Evolutionary conservation across 176 grass and related monocot genomes (phyloP).

Genomic region (Oryza officinalis): DNA sequence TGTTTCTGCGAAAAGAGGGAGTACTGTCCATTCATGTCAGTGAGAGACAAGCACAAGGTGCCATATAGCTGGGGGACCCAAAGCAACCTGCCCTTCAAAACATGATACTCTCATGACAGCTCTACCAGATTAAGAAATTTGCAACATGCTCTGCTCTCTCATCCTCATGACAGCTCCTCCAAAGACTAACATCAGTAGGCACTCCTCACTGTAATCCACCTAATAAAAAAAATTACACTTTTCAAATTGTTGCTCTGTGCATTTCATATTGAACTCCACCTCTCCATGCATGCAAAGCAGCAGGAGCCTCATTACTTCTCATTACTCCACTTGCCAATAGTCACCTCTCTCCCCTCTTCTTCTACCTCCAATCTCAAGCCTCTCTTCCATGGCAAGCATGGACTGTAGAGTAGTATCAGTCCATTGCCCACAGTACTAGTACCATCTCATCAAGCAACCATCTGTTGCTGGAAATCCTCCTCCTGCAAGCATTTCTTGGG

Average conservation of each 20-base stretch:
- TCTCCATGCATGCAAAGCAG: conserved; percentile 55
- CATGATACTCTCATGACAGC: conserved; percentile 30
- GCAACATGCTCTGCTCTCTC: conserved; percentile 16
- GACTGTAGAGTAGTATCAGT: background rate
- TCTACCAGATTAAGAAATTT: conserved; percentile 2
- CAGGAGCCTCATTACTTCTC: conserved; percentile 42
- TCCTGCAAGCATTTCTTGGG: background rate
- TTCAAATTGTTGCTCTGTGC: background rate
- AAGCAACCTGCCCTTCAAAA: background rate
- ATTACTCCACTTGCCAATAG: conserved; percentile 35
- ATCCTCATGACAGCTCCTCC: conserved; percentile 39
- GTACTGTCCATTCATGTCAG: background rate
- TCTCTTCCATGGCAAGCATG: background rate
- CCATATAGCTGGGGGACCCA: conserved; percentile 1
- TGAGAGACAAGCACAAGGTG: background rate
- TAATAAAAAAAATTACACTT: background rate
- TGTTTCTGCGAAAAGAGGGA: background rate
- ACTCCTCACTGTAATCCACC: conserved; percentile 27
- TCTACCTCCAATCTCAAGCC: background rate
- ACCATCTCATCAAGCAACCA: conserved; percentile 20
- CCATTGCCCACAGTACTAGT: conserved; percentile 10
- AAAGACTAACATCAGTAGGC: background rate
- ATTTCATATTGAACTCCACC: conserved; percentile 19
- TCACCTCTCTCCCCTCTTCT: background rate
- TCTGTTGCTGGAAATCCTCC: background rate